These are phyloP conservation scores for Chrysanthemum seticuspe DNA, from an alignment of 129 eudicot species.

Conservation along the genomic window DNA sequence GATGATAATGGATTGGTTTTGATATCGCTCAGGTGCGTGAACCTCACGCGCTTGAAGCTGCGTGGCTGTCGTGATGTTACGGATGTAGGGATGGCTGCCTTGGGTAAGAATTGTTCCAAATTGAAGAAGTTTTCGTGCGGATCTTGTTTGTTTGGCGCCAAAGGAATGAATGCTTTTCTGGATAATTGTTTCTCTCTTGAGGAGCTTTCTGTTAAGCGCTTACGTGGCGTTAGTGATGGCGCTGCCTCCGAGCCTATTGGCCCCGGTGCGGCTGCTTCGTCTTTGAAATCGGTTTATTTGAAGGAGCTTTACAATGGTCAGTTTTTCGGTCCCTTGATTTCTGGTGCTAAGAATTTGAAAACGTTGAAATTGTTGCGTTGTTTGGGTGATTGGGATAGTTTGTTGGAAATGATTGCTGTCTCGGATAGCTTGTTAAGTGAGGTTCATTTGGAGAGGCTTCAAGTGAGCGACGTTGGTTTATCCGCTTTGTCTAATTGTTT, in stretches of 20 bases:
- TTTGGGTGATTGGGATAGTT: constrained; percentile 61
- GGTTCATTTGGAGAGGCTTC: constrained; percentile 40
- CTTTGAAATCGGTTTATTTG: constrained; percentile 43
- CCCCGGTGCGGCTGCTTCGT: constrained; percentile 39
- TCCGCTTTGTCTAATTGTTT: constrained; percentile 34
- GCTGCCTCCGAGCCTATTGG: constrained; percentile 44
- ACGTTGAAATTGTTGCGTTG: constrained; percentile 55
- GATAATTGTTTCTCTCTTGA: constrained; percentile 51
- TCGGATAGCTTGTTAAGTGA: constrained; percentile 27
- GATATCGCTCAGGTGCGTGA: constrained; percentile 53
- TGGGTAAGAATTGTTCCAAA: constrained; percentile 52
- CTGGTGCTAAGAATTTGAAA: constrained; percentile 51
- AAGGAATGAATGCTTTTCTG: constrained; percentile 68
- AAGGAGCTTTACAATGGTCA: constrained; percentile 66
- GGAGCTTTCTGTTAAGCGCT: constrained; percentile 67
- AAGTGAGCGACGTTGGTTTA: constrained; percentile 34
- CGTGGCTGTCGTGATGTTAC: constrained; percentile 69
- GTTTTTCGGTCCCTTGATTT: constrained; percentile 49
- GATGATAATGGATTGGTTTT: constrained; percentile 45
- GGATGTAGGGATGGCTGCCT: constrained; percentile 55
- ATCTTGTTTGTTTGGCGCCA: constrained; percentile 67
- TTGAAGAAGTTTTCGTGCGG: constrained; percentile 68
- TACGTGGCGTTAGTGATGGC: constrained; percentile 48
- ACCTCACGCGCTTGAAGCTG: constrained; percentile 68
- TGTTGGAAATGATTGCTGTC: constrained; percentile 36